Evolutionary conservation across 768 basidiomycete species (phyloP), one percentile per base, ranked within the genome.

Genomic region (Leccinum barrowsii): DNA sequence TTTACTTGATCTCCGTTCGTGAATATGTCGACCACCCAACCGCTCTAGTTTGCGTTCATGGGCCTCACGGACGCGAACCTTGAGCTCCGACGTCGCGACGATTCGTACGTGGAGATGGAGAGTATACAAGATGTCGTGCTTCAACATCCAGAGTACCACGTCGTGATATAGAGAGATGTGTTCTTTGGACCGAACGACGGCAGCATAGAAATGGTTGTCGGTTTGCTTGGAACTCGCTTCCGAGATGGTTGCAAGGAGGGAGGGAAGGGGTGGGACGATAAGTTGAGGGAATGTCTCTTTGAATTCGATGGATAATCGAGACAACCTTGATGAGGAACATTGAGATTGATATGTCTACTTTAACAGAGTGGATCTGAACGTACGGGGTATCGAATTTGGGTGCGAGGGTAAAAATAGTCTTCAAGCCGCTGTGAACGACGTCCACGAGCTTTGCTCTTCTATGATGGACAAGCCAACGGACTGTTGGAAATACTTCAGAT

Each of bases 391-490:
- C 76, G 60, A 90, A 83, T 64, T 79, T 83, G 3, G 85, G 79
- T 15, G 91, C 82, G 44, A 95, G 77, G 4, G 85, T 80, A 65
- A 94, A 97, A 0, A 92, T 82, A 0, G 91, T 94, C 72, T 90
- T 89, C 47, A 98, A 72, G 48, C 86, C 83, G 4, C 74, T 76
- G 65, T 94, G 90, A 32, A 98, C 84, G 17, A 86, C 82, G 61
- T 98, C 94, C 46, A 97, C 87, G 26, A 98, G 77, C 64, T 92
- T 92, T 5, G 93, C 96, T 66, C 92, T 83, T 54, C 92, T 82
- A 73, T 94, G 94, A 59, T 92, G 86, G 30, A 98, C 90, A 30
- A 99, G 79, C 83, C 94, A 94, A 17, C 92, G 84, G 8, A 96
- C 95, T n/a, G 90, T 85, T 1, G 94, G 91, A 67, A 90, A 91